phyloP scores from a whole-genome alignment of 2,329 filamentous ascomycete species.

The Trichothecium sympodiale region DNA sequence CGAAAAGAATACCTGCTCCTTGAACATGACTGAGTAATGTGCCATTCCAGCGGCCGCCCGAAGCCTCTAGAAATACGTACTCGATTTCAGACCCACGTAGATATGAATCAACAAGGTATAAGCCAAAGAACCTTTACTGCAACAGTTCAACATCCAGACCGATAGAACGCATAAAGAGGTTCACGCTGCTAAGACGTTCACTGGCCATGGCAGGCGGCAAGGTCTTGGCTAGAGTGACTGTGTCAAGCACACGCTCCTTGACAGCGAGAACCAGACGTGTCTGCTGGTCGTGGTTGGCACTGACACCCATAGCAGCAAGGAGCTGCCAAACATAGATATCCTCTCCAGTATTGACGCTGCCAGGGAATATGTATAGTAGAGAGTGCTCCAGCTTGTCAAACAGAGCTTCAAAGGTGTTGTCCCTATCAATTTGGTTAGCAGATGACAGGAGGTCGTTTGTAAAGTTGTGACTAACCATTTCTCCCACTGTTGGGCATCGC shows the following conservation, averaged over 20 bases:
- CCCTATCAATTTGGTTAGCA: constrained; percentile 37
- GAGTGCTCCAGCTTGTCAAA: constrained; percentile 82
- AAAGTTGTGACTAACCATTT: constrained; percentile 53
- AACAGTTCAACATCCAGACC: constrained; percentile 86
- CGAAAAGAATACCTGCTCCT: no score
- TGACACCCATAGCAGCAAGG: constrained; percentile 87
- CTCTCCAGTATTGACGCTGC: constrained; percentile 78
- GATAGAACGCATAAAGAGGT: constrained; percentile 96
- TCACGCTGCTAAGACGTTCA: constrained; percentile 81
- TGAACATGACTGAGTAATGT: no score
- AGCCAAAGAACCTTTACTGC: constrained; percentile 16
- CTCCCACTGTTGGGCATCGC: constrained; percentile 62
- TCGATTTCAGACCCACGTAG: no score
- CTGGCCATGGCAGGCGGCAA: constrained; percentile 77
- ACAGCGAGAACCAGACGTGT: constrained; percentile 89
- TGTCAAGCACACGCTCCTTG: constrained; percentile 97
- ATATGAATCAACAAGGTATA: neutral
- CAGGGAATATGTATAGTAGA: constrained; percentile 79
- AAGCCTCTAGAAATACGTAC: no score
- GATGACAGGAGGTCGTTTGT: constrained; percentile 1
- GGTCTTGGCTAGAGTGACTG: constrained; percentile 78
- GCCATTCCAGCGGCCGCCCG: no score
- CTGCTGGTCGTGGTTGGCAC: constrained; percentile 87
- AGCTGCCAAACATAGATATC: constrained; percentile 99
- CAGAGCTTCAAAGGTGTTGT: constrained; percentile 69